Conservation (phyloP, 192 early-diverging fungal species). For the Chytriomyces confervae region DNA sequence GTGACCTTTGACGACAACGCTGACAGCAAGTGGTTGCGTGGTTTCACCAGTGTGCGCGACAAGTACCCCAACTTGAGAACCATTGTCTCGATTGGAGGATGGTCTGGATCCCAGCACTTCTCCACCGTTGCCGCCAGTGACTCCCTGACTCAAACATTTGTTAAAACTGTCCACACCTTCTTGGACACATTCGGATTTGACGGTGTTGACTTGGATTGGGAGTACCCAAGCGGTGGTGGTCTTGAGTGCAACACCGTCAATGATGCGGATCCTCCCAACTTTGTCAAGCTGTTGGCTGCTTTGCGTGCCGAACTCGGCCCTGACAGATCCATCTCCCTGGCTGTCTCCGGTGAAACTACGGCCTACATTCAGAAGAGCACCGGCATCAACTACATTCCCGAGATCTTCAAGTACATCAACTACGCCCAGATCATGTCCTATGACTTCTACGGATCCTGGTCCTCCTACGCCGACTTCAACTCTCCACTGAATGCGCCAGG, state of each 20-base stretch:
- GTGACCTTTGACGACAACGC: conserved; percentile 23
- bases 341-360: conserved; percentile 16
- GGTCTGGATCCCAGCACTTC: conserved; percentile 26
- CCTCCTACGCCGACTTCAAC: conserved; percentile 25
- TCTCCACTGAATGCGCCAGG: conserved; percentile 20
- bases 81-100: conserved; percentile 24
- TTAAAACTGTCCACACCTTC: conserved; percentile 14
- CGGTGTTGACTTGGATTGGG: conserved; percentile 20
- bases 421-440: conserved; percentile 34
- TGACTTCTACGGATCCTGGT: conserved; percentile 32
- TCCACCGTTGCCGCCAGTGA: conserved; percentile 8
- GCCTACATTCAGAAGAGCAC: conserved; percentile 4
- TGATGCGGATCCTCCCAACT: conserved; percentile 10
- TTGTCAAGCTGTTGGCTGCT: conserved; percentile 4
- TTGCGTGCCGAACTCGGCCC: conserved; percentile 23
- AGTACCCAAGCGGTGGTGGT: conserved; percentile 26
- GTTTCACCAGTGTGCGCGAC: not conserved
- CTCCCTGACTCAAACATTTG: not conserved
- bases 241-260: conserved; percentile 15
- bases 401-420: conserved; percentile 14
- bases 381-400: conserved; percentile 7
- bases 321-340: conserved; percentile 19
- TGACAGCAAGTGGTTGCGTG: conserved; percentile 8
- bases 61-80: conserved; percentile 26
- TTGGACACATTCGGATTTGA: conserved; percentile 19